phyloP scores from a whole-genome alignment of 148 eudicot species.

The Talinum fruticosum region DNA sequence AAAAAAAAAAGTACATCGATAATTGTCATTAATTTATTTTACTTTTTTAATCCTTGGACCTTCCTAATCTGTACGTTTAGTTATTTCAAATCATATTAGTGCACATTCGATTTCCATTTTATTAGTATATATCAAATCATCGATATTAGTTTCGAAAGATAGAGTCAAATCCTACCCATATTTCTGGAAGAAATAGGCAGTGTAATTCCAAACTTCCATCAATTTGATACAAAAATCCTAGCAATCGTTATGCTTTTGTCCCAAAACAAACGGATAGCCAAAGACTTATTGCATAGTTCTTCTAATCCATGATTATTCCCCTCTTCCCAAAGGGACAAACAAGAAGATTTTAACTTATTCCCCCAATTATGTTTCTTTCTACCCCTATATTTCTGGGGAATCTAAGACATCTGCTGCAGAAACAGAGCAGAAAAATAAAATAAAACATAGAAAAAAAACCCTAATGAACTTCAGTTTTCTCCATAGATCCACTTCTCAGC shows the following conservation, averaged over 20 bases:
- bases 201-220: background rate
- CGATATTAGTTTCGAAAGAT: too few species aligned
- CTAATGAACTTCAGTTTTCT: conserved; percentile 37
- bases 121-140: too few species aligned
- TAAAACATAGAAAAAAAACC: background rate
- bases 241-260: background rate
- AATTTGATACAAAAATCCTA: background rate
- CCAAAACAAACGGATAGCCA: conserved; percentile 18
- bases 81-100: too few species aligned
- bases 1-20: too few species aligned
- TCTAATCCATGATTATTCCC: conserved; percentile 3
- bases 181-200: background rate
- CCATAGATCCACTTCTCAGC: conserved; percentile 95
- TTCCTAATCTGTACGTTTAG: too few species aligned
- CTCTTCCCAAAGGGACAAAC: conserved; percentile 3
- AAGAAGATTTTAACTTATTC: conserved; percentile 21
- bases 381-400: conserved; percentile 12
- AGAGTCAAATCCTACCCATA: too few species aligned
- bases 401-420: background rate
- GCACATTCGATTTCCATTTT: too few species aligned
- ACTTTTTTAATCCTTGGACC: too few species aligned
- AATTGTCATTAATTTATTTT: too few species aligned
- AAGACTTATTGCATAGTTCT: conserved; percentile 22
- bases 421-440: conserved; percentile 7
- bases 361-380: conserved; percentile 11